A percentile compares a stretch with the other conserved stretches of the same genome.
phyloP scores from a whole-genome alignment of 2,329 filamentous ascomycete species.

The Keithomyces neogunnii region DNA sequence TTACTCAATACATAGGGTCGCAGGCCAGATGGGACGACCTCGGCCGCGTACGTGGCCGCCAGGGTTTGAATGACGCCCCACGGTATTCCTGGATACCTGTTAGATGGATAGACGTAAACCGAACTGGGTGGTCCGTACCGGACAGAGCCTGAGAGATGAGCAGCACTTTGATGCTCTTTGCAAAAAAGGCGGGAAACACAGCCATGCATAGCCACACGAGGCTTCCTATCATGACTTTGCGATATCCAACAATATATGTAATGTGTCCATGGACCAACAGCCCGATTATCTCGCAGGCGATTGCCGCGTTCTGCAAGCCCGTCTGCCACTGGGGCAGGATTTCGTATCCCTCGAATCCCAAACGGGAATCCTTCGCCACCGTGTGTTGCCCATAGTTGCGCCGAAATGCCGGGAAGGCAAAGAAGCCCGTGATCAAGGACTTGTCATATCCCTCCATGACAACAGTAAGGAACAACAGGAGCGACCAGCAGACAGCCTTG shows the following conservation, averaged over 20 bases:
- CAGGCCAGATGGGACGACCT: constrained; percentile 24
- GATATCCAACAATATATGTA: constrained; percentile 27
- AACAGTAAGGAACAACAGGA: constrained; percentile 15
- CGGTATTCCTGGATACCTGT: constrained; percentile 16
- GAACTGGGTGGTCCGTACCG: constrained; percentile 6
- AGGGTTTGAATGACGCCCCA: constrained; percentile 29
- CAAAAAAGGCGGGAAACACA: constrained; percentile 31
- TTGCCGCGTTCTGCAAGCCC: constrained; percentile 14
- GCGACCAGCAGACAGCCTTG: constrained; percentile 16
- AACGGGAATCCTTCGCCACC: not conserved
- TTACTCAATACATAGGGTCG: constrained; percentile 28
- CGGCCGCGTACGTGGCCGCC: constrained; percentile 30
- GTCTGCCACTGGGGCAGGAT: constrained; percentile 20
- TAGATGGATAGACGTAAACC: too few relatives aligned
- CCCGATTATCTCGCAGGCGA: constrained; percentile 23
- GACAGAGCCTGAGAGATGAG: constrained; percentile 26
- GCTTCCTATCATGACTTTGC: constrained; percentile 28
- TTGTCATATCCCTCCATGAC: constrained; percentile 18
- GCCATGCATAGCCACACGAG: constrained; percentile 25
- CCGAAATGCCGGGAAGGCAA: constrained; percentile 15
- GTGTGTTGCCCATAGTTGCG: constrained; percentile 17
- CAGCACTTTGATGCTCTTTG: constrained; percentile 21
- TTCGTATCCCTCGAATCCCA: constrained; percentile 22
- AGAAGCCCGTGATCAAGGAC: constrained; percentile 12
- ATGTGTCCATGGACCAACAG: constrained; percentile 32